Percentiles rank a stretch among this genome's conserved stretches.
phyloP scores from a whole-genome alignment of 495 filamentous ascomycete species.

The Aspergillus sclerotiicarbonarius region DNA sequence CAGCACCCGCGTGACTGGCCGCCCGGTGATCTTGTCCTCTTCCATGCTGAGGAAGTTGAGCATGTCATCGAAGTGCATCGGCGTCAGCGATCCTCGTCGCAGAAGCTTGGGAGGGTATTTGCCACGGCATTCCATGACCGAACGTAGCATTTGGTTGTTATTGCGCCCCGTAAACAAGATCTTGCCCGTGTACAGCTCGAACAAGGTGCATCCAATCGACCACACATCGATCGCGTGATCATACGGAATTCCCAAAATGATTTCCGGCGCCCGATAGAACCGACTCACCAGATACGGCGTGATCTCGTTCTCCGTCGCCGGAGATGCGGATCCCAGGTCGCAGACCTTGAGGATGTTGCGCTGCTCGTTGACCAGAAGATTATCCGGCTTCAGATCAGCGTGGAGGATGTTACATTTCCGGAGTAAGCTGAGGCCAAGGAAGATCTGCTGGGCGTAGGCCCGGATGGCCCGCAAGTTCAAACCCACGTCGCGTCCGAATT shows the following conservation, averaged over 20 bases:
- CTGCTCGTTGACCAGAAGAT: constrained; percentile 84
- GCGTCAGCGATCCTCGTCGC: constrained; percentile 68
- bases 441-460: constrained; percentile 91
- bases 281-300: constrained; percentile 92
- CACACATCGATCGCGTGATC: constrained; percentile 95
- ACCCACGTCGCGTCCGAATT: constrained; percentile 90
- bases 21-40: constrained; percentile 79
- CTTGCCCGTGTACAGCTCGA: constrained; percentile 95
- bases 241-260: constrained; percentile 92
- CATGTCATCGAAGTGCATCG: constrained; percentile 81
- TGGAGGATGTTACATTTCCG: constrained; percentile 91
- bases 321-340: constrained; percentile 90
- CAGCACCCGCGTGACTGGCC: constrained; percentile 67
- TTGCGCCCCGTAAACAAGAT: constrained; percentile 92
- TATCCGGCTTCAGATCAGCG: constrained; percentile 96
- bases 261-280: constrained; percentile 95
- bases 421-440: constrained; percentile 79
- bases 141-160: constrained; percentile 96
- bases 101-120: constrained; percentile 87
- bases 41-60: constrained; percentile 85
- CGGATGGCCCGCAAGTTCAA: constrained; percentile 84
- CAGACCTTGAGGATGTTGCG: constrained; percentile 89
- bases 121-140: constrained; percentile 94
- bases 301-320: constrained; percentile 84
- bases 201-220: constrained; percentile 95